Conservation (phyloP, 1,284 basidiomycete genomes). For the Leccinum solheimii region DNA sequence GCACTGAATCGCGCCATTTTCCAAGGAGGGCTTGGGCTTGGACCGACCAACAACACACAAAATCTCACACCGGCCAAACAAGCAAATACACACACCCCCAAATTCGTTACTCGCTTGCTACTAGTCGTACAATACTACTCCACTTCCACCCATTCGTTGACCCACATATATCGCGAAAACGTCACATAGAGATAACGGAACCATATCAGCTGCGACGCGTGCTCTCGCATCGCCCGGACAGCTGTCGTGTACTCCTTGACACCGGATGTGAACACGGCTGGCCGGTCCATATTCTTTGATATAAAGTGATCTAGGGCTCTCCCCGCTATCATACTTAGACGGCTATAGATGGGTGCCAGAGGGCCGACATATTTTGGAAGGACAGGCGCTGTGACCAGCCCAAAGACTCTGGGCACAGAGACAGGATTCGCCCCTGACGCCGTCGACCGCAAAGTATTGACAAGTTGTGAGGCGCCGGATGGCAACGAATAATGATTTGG, state of each 20-base stretch:
- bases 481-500: constrained; percentile 86
- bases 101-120: too few relatives aligned
- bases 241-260: constrained; percentile 57
- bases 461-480: constrained; percentile 50
- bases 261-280: constrained; percentile 50
- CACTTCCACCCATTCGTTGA: constrained; percentile 71
- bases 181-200: constrained; percentile 84
- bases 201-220: constrained; percentile 83
- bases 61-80: constrained; percentile 30
- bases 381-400: constrained; percentile 60
- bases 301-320: constrained; percentile 17
- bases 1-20: constrained; percentile 46
- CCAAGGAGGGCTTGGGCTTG: constrained; percentile 1
- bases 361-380: constrained; percentile 62
- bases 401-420: constrained; percentile 50
- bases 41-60: constrained; percentile 25
- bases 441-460: constrained; percentile 32
- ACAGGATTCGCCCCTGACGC: constrained; percentile 11
- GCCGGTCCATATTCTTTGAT: not conserved
- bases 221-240: constrained; percentile 71
- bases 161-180: constrained; percentile 93
- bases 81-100: constrained; percentile 22
- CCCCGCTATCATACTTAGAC: constrained; percentile 40
- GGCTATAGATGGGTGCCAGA: constrained; percentile 48
- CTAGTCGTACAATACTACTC: not conserved